These are phyloP conservation scores for Amylostereum areolatum DNA, from an alignment of 1,284 basidiomycete species.

Conservation along the genomic window DNA sequence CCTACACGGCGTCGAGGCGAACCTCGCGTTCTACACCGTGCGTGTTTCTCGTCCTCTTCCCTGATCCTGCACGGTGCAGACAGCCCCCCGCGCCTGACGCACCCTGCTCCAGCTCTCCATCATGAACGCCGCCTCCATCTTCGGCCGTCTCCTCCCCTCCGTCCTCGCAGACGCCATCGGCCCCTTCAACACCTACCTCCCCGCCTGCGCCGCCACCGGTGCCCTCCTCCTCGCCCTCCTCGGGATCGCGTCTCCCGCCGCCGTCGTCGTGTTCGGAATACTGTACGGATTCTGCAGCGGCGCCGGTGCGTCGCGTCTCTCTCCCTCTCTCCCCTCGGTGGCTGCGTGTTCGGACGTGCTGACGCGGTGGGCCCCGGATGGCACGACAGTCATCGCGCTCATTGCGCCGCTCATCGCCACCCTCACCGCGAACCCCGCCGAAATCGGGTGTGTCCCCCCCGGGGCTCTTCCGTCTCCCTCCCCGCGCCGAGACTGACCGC, in stretches of 20 bases:
- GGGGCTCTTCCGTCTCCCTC: background rate
- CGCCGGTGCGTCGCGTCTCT: no score
- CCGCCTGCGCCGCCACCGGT: slow-evolving; percentile 3
- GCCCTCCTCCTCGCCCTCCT: slow-evolving; percentile 16
- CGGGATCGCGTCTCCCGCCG: slow-evolving; percentile 7
- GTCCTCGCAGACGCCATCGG: slow-evolving; percentile 11
- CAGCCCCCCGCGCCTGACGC: background rate
- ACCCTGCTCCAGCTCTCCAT: slow-evolving; percentile 12
- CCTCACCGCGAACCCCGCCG: background rate
- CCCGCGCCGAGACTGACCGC: background rate
- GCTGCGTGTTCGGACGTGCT: no score
- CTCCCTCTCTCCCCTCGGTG: no score
- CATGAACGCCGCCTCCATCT: slow-evolving; percentile 10
- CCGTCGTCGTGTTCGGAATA: slow-evolving; percentile 7
- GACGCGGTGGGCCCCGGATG: no score
- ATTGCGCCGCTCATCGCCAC: background rate
- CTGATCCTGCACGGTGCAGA: background rate
- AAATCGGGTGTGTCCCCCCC: slow-evolving; percentile 3
- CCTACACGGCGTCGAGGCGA: slow-evolving; percentile 1
- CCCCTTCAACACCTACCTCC: slow-evolving; percentile 4
- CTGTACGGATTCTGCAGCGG: slow-evolving; percentile 8
- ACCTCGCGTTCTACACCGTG: slow-evolving; percentile 5
- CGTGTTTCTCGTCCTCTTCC: background rate
- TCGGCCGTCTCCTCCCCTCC: slow-evolving; percentile 15
- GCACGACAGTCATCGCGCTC: background rate